Percentiles rank a stretch among this genome's conserved stretches.
Conservation (phyloP, 805 yeast genomes). For the Saitoella complicata region DNA sequence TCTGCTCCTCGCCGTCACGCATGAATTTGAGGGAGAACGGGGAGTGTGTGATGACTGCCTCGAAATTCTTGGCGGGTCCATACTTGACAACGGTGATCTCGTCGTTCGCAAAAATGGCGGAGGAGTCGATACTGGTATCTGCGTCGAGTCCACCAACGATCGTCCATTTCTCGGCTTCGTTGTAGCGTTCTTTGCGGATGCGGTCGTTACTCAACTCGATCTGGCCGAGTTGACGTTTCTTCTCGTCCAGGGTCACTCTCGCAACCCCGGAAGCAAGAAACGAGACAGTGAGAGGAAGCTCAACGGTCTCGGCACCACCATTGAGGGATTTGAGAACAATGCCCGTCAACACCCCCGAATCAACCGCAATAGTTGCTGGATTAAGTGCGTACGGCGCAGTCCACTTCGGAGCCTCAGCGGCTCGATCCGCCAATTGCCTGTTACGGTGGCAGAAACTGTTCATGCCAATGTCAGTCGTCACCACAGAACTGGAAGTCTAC, state of each 20-base stretch:
- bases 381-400: slow-evolving; percentile 30
- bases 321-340: slow-evolving; percentile 27
- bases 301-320: slow-evolving; percentile 14
- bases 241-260: slow-evolving; percentile 57
- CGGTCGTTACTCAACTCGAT: slow-evolving; percentile 17
- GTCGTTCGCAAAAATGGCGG: slow-evolving; percentile 4
- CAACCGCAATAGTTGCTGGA: slow-evolving; percentile 16
- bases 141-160: slow-evolving; percentile 21
- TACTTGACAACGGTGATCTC: slow-evolving; percentile 16
- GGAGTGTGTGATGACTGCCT: slow-evolving; percentile 27
- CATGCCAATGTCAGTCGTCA: no score
- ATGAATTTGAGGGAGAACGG: slow-evolving; percentile 38
- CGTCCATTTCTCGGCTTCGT: slow-evolving; percentile 45
- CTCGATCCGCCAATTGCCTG: slow-evolving; percentile 38
- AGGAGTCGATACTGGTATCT: slow-evolving; percentile 8
- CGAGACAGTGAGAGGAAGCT: slow-evolving; percentile 41
- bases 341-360: slow-evolving; percentile 28
- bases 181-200: slow-evolving; percentile 36
- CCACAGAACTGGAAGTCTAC: no score
- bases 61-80: slow-evolving; percentile 26
- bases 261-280: slow-evolving; percentile 41
- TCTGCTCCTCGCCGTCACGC: slow-evolving; percentile 29
- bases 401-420: slow-evolving; percentile 16
- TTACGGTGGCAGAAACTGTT: slow-evolving; percentile 49
- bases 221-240: slow-evolving; percentile 21